phyloP scores from a whole-genome alignment of 257 asterid species.

The Solanum commersonii region DNA sequence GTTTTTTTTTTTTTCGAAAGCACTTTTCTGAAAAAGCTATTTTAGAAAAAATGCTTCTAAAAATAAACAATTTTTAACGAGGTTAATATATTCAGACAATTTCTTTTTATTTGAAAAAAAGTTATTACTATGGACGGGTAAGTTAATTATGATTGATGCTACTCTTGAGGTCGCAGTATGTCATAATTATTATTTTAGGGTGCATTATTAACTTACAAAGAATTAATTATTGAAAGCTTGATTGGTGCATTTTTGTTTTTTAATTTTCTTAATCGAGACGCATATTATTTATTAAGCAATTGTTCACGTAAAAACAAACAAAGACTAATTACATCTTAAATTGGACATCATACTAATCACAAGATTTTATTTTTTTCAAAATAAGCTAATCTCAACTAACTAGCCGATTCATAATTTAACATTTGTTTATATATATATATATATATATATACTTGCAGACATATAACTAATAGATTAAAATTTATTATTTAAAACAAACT shows the following conservation, averaged over 20 bases:
- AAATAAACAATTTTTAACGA: not conserved
- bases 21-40: no score
- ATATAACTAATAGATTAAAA: no score
- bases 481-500: no score
- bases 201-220: not conserved
- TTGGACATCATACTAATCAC: not conserved
- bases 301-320: not conserved
- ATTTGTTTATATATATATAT: not conserved
- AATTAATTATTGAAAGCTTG: not conserved
- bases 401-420: not conserved
- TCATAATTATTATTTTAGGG: not conserved
- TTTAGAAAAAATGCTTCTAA: no score
- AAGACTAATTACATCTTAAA: not conserved
- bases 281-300: not conserved
- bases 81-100: not conserved
- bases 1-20: no score
- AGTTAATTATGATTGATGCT: not conserved
- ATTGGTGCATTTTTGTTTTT: not conserved
- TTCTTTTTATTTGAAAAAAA: not conserved
- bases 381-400: not conserved
- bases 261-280: not conserved
- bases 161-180: not conserved
- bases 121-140: not conserved
- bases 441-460: no score
- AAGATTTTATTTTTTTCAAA: not conserved